Conservation (phyloP, 208 protist genomes). For the Crithidia mellificae region DNA sequence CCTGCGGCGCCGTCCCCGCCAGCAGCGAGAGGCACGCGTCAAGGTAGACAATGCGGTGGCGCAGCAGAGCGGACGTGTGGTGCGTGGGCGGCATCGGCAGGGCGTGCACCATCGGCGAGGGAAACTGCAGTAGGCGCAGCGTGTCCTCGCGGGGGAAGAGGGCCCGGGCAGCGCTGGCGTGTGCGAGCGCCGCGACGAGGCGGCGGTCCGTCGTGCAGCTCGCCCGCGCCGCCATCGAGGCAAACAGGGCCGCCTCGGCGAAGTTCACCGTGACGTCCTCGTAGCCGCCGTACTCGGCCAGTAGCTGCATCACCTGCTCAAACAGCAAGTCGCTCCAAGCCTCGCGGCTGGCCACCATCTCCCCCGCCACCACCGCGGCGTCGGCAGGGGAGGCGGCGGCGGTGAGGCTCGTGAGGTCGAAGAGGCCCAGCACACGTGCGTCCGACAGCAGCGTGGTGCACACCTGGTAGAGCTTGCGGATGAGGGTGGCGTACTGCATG, state of each 20-base stretch:
- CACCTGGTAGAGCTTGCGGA: conserved; percentile 66
- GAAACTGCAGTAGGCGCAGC: conserved; percentile 72
- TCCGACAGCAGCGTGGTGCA: conserved; percentile 67
- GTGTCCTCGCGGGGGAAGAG: conserved; percentile 53
- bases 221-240: conserved; percentile 61
- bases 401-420: conserved; percentile 13
- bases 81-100: conserved; percentile 37
- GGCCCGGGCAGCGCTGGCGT: conserved; percentile 8
- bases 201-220: conserved; percentile 37
- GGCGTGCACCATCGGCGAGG: conserved; percentile 30
- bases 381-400: conserved; percentile 9
- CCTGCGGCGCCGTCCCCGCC: conserved; percentile 47
- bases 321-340: conserved; percentile 80
- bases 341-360: conserved; percentile 30
- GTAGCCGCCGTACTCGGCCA: conserved; percentile 81
- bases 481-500: conserved; percentile 72
- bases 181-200: conserved; percentile 7
- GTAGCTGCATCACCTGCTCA: conserved; percentile 66
- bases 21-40: conserved; percentile 76
- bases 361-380: conserved; percentile 8
- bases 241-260: conserved; percentile 73
- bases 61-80: conserved; percentile 36
- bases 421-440: conserved; percentile 52
- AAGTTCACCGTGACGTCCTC: conserved; percentile 87
- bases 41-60: conserved; percentile 70